Conservation (phyloP, 495 filamentous ascomycete species). For the Talaromyces ruber region DNA sequence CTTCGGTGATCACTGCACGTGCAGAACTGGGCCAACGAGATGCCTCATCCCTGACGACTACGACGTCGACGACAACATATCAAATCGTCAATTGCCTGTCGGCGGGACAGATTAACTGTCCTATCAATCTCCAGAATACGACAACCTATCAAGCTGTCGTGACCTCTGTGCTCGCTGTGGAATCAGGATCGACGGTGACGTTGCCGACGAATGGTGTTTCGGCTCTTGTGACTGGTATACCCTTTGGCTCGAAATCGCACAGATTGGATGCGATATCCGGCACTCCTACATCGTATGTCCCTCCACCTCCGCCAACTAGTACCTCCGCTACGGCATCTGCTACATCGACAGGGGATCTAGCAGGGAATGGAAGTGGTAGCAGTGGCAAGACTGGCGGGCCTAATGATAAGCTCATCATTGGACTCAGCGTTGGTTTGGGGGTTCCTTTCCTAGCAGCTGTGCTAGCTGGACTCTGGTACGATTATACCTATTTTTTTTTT, state of each 20-base stretch:
- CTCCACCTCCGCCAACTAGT: conserved; percentile 13
- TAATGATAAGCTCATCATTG: conserved; percentile 29
- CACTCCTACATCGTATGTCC: conserved; percentile 15
- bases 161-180: conserved; percentile 26
- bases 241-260: conserved; percentile 29
- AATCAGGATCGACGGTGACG: conserved; percentile 23
- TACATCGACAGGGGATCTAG: conserved; percentile 9
- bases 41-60: conserved; percentile 23
- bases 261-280: conserved; percentile 26
- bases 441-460: conserved; percentile 27
- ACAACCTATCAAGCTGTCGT: conserved; percentile 18
- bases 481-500: neutral
- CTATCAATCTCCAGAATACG: conserved; percentile 33
- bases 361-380: conserved; percentile 8
- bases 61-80: conserved; percentile 21
- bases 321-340: neutral
- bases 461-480: conserved; percentile 25
- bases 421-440: conserved; percentile 33
- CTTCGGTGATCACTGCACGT: conserved; percentile 13
- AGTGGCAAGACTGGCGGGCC: neutral
- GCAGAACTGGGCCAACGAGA: conserved; percentile 11
- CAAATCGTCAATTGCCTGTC: conserved; percentile 29
- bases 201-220: conserved; percentile 23
- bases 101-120: conserved; percentile 35
- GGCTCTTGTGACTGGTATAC: conserved; percentile 19